Percentiles rank a stretch among this genome's conserved stretches.
These are phyloP conservation scores for Barbarea vulgaris DNA, from an alignment of 345 rosid genomes.

Conservation along the genomic window DNA sequence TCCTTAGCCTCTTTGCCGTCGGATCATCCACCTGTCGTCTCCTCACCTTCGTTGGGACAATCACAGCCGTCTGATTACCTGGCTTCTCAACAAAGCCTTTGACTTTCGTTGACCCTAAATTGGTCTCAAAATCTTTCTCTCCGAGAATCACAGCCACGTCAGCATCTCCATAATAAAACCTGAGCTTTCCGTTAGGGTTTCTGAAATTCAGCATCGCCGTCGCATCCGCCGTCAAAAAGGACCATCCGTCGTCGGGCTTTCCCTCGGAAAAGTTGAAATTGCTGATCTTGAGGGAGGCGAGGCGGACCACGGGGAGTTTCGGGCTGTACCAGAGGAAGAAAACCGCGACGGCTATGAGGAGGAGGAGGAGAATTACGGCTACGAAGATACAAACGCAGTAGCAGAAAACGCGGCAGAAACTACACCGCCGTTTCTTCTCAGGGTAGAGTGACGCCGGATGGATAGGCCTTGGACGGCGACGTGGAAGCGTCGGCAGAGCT, in stretches of 20 bases:
- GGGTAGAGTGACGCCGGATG: slow-evolving; percentile 55
- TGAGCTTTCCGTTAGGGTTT: slow-evolving; percentile 67
- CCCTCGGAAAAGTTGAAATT: slow-evolving; percentile 48
- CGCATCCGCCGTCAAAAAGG: slow-evolving; percentile 51
- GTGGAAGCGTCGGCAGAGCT: slow-evolving; percentile 25
- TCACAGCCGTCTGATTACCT: slow-evolving; percentile 57
- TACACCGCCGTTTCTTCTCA: slow-evolving; percentile 45
- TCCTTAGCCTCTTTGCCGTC: slow-evolving; percentile 42
- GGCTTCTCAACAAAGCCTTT: slow-evolving; percentile 49
- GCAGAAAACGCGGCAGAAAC: slow-evolving; percentile 56
- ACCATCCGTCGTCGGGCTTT: slow-evolving; percentile 52
- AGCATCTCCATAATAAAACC: slow-evolving; percentile 46
- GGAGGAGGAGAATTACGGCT: slow-evolving; percentile 42
- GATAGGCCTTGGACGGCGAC: slow-evolving; percentile 36
- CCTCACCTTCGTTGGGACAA: slow-evolving; percentile 48
- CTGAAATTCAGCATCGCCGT: slow-evolving; percentile 53
- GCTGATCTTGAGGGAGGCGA: slow-evolving; percentile 57
- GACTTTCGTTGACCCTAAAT: slow-evolving; percentile 48
- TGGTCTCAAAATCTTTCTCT: slow-evolving; percentile 40
- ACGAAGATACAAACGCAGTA: slow-evolving; percentile 44
- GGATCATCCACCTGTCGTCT: slow-evolving; percentile 51
- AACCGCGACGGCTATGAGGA: slow-evolving; percentile 38
- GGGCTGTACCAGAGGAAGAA: slow-evolving; percentile 84
- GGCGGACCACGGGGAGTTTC: slow-evolving; percentile 62
- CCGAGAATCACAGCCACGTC: slow-evolving; percentile 47